Evolutionary conservation across 306 rosid genomes (phyloP).

Genomic region (Cucurbita ficifolia): DNA sequence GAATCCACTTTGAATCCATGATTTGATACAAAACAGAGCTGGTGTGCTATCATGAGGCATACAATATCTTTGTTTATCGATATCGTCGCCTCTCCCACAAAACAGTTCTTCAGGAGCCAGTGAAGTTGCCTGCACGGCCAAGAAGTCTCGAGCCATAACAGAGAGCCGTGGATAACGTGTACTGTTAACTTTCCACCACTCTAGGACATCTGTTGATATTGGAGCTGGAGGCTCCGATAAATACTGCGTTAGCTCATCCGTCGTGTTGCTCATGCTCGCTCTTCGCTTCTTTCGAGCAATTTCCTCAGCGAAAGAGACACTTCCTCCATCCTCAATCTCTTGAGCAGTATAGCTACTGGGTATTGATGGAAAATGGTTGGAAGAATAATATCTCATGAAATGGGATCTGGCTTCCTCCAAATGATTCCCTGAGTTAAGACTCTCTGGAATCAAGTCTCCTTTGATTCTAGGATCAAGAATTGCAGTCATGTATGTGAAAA

Average conservation of each 20-base stretch:
- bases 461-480: conserved; percentile 91
- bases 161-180: conserved; percentile 80
- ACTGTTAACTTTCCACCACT: conserved; percentile 91
- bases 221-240: conserved; percentile 84
- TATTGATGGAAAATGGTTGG: conserved; percentile 55
- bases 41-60: conserved; percentile 64
- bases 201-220: conserved; percentile 73
- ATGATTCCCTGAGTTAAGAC: conserved; percentile 45
- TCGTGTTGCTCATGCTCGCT: conserved; percentile 51
- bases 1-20: conserved; percentile 75
- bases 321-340: conserved; percentile 61
- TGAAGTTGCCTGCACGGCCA: conserved; percentile 82
- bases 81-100: conserved; percentile 70
- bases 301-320: conserved; percentile 89
- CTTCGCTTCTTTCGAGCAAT: conserved; percentile 88
- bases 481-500: conserved; percentile 76
- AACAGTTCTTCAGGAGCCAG: conserved; percentile 76
- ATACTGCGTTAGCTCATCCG: conserved; percentile 90
- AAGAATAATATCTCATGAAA: conserved; percentile 59
- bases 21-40: conserved; percentile 65
- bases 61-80: conserved; percentile 55
- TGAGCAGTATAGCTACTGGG: conserved; percentile 48
- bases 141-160: conserved; percentile 86
- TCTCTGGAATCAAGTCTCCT: conserved; percentile 85
- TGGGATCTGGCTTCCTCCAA: conserved; percentile 80